phyloP scores from a whole-genome alignment of 73 alveolate genomes.

The Tetrahymena thermophila region DNA sequence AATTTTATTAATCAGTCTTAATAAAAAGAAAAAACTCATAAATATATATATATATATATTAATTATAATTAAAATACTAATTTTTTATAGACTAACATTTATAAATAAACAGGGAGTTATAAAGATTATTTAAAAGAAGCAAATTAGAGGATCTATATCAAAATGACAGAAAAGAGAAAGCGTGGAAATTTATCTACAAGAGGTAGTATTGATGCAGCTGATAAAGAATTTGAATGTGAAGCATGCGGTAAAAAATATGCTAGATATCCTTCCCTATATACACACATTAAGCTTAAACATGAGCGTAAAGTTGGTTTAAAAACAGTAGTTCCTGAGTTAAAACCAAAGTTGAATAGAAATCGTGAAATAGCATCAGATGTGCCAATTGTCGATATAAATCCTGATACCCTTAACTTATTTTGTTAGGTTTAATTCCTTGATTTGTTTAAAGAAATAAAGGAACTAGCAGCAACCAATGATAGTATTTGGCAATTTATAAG shows the following conservation, averaged over 20 bases:
- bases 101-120: not conserved
- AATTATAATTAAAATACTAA: not conserved
- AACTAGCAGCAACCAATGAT: not conserved
- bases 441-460: not conserved
- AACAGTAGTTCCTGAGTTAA: not conserved
- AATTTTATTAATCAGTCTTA: not conserved
- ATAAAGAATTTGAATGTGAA: not conserved
- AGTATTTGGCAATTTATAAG: not conserved
- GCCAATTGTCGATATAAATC: not conserved
- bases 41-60: not conserved
- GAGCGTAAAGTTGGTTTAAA: not conserved
- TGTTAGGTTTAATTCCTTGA: not conserved
- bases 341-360: not conserved
- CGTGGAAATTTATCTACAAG: not conserved
- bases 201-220: not conserved
- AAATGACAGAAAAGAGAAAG: not conserved
- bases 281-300: not conserved
- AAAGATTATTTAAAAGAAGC: not conserved
- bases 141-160: not conserved
- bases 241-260: not conserved
- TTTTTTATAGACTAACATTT: not conserved
- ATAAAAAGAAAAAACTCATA: not conserved
- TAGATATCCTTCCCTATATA: not conserved
- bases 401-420: not conserved
- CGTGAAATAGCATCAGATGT: not conserved